Base-by-base conservation (phyloP, 1,139 yeast species). In the Kodamaea sp. region DNA sequence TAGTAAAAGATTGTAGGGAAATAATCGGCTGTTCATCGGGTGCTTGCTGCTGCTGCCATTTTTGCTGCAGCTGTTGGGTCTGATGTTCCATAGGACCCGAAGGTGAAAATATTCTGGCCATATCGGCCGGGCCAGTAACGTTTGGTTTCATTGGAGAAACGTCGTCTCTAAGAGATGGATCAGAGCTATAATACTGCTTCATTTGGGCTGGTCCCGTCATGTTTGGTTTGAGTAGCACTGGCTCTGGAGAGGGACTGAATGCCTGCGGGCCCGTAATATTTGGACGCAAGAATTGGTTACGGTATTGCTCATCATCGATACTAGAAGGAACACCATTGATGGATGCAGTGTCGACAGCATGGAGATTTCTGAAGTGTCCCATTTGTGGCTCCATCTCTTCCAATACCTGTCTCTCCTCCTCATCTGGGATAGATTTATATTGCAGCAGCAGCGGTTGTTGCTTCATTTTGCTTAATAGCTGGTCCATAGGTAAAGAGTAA, bases 401-500 rank as follows among this genome's bases (percentile, higher is more conserved):
- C 15, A 82, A 59, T 13, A 78, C 82, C 47, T 80, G 82, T 35
- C 66, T 70, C 40, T 78, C 84, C 41, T 76, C 80, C 25, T 71
- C 78, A 34, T 68, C 76, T 8, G 32, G 36, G n/a, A 15, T 26
- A 9, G 21, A 6, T n/a, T 34, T 34, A 20, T 26, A 29, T 26
- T 47, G 57, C 30, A 49, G 56, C 38, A 52, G 57, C 22, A 15
- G 55, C 34, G 51, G 44, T 43, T 46, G 44, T 47, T 49, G 48
- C 42, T 58, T 42, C 47, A 81, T 57, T 35, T 65, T 66, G 35
- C 66, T 65, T 31, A 84, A 50, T 25, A 83, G 56, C 52, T 83
- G 86, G 48, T 81, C 86, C 92, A 84, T 83, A 2, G 90, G 88
- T 20, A 84, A 60, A 2, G 84, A 71, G 35, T 74, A 67, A 52